Conservation (phyloP, 192 early-diverging fungal genomes). For the Nowakowskiella sp. region DNA sequence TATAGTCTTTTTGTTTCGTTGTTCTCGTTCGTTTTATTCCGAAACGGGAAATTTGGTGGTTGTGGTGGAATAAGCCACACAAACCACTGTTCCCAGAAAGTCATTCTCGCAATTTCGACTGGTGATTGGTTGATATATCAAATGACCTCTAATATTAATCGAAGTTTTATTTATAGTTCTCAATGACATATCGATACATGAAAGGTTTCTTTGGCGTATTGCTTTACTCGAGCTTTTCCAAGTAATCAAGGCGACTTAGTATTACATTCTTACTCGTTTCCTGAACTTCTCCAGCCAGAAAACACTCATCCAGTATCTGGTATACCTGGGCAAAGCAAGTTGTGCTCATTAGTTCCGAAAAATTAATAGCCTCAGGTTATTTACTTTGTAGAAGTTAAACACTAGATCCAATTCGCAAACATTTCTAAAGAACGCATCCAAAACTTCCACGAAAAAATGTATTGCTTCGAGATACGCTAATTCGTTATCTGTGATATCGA, state of each 20-base stretch:
- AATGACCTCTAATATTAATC: too few relatives aligned
- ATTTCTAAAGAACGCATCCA: slow-evolving; percentile 97
- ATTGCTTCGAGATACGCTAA: slow-evolving; percentile 91
- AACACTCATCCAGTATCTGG: slow-evolving; percentile 93
- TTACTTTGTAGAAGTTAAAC: slow-evolving; percentile 86
- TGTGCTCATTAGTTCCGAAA: slow-evolving; percentile 1
- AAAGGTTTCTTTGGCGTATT: slow-evolving; percentile 5
- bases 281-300: slow-evolving; percentile 96
- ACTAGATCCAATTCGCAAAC: slow-evolving; percentile 98
- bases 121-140: too few relatives aligned
- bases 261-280: slow-evolving; percentile 66
- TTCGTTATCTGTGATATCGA: slow-evolving; percentile 98
- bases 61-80: too few relatives aligned
- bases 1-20: too few relatives aligned
- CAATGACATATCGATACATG: too few relatives aligned
- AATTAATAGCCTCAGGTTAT: slow-evolving; percentile 12
- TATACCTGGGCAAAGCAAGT: slow-evolving; percentile 56
- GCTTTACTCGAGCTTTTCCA: slow-evolving; percentile 45
- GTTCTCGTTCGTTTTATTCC: too few relatives aligned
- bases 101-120: too few relatives aligned
- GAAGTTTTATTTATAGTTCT: too few relatives aligned
- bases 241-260: slow-evolving; percentile 36
- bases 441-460: slow-evolving; percentile 97
- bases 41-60: too few relatives aligned
- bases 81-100: too few relatives aligned